A percentile compares a stretch with the other conserved stretches of the same genome.
phyloP scores from a whole-genome alignment of 495 filamentous ascomycete species.

The Hypoxylon fuscum region DNA sequence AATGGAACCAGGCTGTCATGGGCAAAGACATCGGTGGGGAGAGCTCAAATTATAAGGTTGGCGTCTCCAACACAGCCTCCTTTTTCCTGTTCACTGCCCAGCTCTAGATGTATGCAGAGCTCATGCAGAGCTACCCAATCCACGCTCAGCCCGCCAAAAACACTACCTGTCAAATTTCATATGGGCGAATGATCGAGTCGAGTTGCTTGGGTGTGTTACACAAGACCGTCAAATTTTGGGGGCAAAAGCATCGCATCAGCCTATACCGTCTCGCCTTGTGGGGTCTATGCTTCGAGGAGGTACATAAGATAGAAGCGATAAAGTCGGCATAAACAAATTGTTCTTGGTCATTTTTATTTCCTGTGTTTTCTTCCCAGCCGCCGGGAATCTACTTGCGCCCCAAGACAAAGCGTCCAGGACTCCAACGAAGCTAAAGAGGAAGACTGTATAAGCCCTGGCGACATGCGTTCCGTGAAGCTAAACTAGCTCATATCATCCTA shows the following conservation, averaged over 20 bases:
- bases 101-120: background rate
- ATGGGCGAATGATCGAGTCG: background rate
- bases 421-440: background rate
- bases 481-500: conserved; percentile 40
- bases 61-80: conserved; percentile 1
- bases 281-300: no score
- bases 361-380: background rate
- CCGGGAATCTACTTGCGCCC: background rate
- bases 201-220: conserved; percentile 1
- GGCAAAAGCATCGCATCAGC: background rate
- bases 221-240: background rate
- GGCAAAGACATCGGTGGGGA: background rate
- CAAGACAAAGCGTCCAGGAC: background rate
- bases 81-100: background rate
- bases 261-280: background rate
- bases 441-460: background rate
- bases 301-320: no score
- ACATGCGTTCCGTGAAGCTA: background rate
- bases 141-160: background rate
- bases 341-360: background rate
- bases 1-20: background rate
- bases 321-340: no score
- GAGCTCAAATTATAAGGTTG: background rate
- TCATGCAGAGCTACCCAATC: background rate
- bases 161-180: background rate